Evolutionary conservation across 108 stramenopile species (phyloP).

Genomic region (Cyclotella choctawhatcheeana): DNA sequence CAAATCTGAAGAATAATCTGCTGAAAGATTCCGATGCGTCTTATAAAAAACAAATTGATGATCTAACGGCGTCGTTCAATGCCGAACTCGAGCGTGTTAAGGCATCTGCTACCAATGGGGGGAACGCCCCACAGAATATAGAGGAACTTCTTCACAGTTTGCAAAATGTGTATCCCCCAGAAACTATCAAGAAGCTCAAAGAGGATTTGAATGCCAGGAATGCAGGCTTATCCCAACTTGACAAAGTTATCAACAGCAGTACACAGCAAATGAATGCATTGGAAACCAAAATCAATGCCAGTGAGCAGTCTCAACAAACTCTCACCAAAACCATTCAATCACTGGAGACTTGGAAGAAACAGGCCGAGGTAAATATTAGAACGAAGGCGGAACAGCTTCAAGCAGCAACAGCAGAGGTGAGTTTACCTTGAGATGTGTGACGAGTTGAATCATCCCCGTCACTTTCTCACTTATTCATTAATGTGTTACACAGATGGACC

Average conservation of each 20-base stretch:
- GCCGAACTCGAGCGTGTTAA: slow-evolving; percentile 14
- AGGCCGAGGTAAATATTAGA: slow-evolving; percentile 28
- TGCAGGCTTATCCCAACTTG: slow-evolving; percentile 14
- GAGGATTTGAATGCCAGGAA: slow-evolving; percentile 30
- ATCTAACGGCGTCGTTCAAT: slow-evolving; percentile 21
- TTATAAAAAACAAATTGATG: slow-evolving; percentile 17
- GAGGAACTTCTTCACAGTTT: slow-evolving; percentile 36
- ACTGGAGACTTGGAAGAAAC: slow-evolving; percentile 27
- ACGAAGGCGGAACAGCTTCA: slow-evolving; percentile 9
- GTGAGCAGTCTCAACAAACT: slow-evolving; percentile 23
- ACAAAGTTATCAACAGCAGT: slow-evolving; percentile 29
- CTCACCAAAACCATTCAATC: slow-evolving; percentile 26
- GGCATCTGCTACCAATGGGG: not conserved
- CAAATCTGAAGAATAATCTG: not conserved
- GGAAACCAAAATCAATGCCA: slow-evolving; percentile 31
- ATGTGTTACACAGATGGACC: not conserved
- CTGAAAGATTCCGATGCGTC: slow-evolving; percentile 7
- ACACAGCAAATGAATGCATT: slow-evolving; percentile 29
- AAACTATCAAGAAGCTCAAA: slow-evolving; percentile 24
- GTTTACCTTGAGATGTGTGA: not conserved
- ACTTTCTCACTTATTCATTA: not conserved
- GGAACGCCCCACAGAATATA: slow-evolving; percentile 28
- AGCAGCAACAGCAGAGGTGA: slow-evolving; percentile 16
- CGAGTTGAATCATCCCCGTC: too few species aligned
- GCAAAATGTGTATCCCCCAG: slow-evolving; percentile 35